Evolutionary conservation across 2,329 filamentous ascomycete species (phyloP).

Genomic region (Myriangium duriaei): DNA sequence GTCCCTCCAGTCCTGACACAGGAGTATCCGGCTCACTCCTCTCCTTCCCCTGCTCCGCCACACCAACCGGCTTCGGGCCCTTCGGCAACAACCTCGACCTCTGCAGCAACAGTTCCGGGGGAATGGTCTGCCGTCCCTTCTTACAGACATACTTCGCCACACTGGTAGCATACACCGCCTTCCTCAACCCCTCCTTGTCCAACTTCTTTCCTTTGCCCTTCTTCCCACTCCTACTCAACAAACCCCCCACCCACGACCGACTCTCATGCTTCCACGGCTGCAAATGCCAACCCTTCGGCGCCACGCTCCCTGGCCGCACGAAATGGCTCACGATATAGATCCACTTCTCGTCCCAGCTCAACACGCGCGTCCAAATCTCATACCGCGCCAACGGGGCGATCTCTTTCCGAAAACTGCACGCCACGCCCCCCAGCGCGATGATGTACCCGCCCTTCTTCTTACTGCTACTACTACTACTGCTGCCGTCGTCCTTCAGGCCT

Average conservation of each 20-base stretch:
- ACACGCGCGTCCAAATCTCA: slow-evolving; percentile 36
- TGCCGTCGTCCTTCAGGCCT: slow-evolving; percentile 20
- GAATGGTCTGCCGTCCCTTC: slow-evolving; percentile 59
- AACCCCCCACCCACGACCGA: neutral
- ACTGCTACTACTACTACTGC: neutral
- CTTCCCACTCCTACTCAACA: slow-evolving; percentile 1
- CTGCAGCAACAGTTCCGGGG: slow-evolving; percentile 63
- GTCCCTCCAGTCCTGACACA: slow-evolving; percentile 13
- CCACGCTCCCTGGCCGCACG: slow-evolving; percentile 32
- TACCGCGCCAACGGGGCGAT: slow-evolving; percentile 33
- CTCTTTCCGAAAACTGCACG: slow-evolving; percentile 36
- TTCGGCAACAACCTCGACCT: slow-evolving; percentile 60
- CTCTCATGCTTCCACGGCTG: slow-evolving; percentile 32
- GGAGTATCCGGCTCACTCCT: slow-evolving; percentile 1
- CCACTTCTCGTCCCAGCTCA: slow-evolving; percentile 40
- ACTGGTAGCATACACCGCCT: slow-evolving; percentile 37
- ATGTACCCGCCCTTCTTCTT: slow-evolving; percentile 16
- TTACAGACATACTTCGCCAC: slow-evolving; percentile 40
- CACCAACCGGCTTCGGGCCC: slow-evolving; percentile 47
- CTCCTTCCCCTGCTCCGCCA: slow-evolving; percentile 7
- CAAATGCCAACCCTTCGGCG: slow-evolving; percentile 29
- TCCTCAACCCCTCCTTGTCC: slow-evolving; percentile 23
- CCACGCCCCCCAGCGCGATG: slow-evolving; percentile 36
- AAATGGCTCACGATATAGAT: slow-evolving; percentile 37
- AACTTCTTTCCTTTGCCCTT: slow-evolving; percentile 15